phyloP scores from a whole-genome alignment of 139 green algal genomes.

The Edaphochlamys debaryana region DNA sequence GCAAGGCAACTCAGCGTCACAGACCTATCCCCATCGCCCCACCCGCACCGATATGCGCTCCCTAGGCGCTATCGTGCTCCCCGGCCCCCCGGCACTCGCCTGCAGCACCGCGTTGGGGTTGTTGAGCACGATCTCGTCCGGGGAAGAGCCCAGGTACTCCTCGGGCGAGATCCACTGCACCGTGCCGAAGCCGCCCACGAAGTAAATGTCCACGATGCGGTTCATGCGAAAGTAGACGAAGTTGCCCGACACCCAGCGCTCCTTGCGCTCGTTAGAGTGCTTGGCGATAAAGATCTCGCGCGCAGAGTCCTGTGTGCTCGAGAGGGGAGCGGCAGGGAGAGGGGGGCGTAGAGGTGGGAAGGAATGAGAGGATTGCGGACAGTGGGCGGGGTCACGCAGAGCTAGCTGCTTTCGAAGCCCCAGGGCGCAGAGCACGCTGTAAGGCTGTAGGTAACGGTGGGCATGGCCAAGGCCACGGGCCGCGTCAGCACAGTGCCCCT shows the following conservation, averaged over 20 bases:
- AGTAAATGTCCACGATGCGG: constrained; percentile 97
- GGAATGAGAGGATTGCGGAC: neutral
- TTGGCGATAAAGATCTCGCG: constrained; percentile 86
- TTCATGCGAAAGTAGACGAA: constrained; percentile 94
- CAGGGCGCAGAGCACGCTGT: no score
- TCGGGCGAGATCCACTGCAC: constrained; percentile 90
- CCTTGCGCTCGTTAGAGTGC: constrained; percentile 73
- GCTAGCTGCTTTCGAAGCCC: no score
- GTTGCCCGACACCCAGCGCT: constrained; percentile 80
- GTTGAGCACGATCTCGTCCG: constrained; percentile 81
- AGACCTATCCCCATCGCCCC: neutral
- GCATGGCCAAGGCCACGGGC: neutral
- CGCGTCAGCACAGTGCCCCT: neutral
- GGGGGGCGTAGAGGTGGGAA: neutral
- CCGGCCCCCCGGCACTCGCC: no score
- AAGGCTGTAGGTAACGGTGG: no score
- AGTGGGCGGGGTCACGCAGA: neutral
- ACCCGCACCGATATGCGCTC: neutral
- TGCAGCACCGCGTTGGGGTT: constrained; percentile 70
- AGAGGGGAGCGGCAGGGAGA: neutral
- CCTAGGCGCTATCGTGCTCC: no score
- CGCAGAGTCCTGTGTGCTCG: constrained; percentile 29
- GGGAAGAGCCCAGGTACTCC: constrained; percentile 84
- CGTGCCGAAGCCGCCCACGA: constrained; percentile 84
- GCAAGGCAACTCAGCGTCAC: no score